Conservation (phyloP, 2,329 filamentous ascomycete genomes). For the Ophiostoma sp. region DNA sequence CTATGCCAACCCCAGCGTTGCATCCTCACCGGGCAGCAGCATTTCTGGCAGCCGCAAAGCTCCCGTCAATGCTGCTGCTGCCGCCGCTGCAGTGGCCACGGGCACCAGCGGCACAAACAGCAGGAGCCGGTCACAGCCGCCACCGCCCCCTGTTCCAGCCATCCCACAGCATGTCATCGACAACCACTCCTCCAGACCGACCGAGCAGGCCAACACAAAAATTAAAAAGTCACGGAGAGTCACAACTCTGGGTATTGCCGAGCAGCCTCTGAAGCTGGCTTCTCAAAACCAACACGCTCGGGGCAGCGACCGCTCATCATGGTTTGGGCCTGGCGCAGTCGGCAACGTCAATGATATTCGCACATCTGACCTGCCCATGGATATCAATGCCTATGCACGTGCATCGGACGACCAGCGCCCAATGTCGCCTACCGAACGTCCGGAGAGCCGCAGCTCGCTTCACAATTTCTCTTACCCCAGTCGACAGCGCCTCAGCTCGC, state of each 20-base stretch:
- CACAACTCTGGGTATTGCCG: conserved; percentile 21
- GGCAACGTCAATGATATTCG: conserved; percentile 44
- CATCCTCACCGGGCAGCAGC: background rate
- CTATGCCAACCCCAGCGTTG: background rate
- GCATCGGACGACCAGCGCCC: conserved; percentile 15
- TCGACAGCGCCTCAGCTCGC: conserved; percentile 40
- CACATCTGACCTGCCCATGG: conserved; percentile 42
- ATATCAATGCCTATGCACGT: conserved; percentile 17
- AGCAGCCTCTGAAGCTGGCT: conserved; percentile 45
- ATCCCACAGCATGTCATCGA: conserved; percentile 52
- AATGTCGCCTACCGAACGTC: conserved; percentile 32
- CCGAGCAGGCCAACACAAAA: conserved; percentile 4
- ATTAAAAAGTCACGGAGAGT: conserved; percentile 7
- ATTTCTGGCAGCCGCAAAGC: conserved; percentile 4
- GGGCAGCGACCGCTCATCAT: conserved; percentile 39
- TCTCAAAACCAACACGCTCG: conserved; percentile 43
- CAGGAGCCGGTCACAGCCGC: conserved; percentile 53
- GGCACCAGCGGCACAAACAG: background rate
- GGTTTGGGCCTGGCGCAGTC: conserved; percentile 45
- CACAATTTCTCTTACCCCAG: conserved; percentile 58
- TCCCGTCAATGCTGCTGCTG: conserved; percentile 17
- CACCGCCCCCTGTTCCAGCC: conserved; percentile 55
- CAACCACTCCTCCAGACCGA: background rate
- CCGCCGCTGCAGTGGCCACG: conserved; percentile 18
- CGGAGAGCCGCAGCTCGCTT: conserved; percentile 45